Percentiles rank a stretch among this genome's conserved stretches.
Evolutionary conservation across 1,284 basidiomycete species (phyloP).

Genomic region (Tetrapyrgos nigripes): DNA sequence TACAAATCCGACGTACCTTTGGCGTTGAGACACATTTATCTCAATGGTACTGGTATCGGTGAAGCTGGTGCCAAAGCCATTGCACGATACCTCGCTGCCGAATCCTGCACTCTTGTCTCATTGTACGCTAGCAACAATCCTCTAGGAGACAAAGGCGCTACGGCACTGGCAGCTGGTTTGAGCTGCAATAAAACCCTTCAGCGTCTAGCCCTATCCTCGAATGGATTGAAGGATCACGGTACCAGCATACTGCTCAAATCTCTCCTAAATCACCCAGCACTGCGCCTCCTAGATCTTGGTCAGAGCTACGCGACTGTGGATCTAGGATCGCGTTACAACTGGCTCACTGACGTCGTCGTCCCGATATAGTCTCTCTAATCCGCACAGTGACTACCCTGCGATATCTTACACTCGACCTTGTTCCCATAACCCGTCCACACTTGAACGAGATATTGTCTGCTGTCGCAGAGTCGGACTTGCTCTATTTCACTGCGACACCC

Average conservation of each 20-base stretch:
- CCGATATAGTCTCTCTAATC: constrained; percentile 3
- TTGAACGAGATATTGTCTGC: constrained; percentile 1
- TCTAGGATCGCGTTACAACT: constrained; percentile 14
- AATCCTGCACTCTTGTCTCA: constrained; percentile 16
- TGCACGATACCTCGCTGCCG: constrained; percentile 17
- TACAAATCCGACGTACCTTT: constrained; percentile 7
- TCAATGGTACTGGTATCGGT: constrained; percentile 20
- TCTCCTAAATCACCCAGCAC: constrained; percentile 15
- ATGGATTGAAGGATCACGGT: constrained; percentile 21
- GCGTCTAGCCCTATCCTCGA: constrained; percentile 19
- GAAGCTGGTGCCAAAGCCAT: constrained; percentile 14
- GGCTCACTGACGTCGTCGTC: constrained; percentile 10
- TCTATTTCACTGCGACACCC: background rate
- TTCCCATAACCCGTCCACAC: constrained; percentile 9
- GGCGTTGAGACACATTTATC: constrained; percentile 20
- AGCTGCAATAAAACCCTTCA: constrained; percentile 17
- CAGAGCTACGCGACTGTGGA: constrained; percentile 15
- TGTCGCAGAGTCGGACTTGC: background rate
- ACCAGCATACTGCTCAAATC: constrained; percentile 15
- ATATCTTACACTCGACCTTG: constrained; percentile 5
- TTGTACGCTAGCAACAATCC: constrained; percentile 22
- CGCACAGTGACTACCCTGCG: constrained; percentile 8
- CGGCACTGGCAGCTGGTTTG: constrained; percentile 17
- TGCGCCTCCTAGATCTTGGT: constrained; percentile 9
- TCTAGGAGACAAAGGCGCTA: constrained; percentile 21